Evolutionary conservation across 257 asterid species (phyloP).

Genomic region (Paraleonurus japonicus): DNA sequence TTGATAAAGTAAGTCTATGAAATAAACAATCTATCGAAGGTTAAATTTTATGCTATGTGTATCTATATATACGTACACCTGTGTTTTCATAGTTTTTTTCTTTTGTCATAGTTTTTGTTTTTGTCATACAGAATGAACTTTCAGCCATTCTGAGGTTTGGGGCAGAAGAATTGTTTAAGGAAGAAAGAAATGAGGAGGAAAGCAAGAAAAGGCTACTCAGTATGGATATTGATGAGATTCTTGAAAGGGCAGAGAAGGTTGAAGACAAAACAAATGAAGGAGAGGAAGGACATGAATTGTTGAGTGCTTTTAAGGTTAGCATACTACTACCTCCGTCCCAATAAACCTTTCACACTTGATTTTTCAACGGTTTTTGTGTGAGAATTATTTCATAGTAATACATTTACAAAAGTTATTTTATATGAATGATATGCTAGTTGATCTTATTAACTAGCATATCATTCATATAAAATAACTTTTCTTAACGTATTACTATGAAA

Average conservation of each 20-base stretch:
- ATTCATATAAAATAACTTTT: no score
- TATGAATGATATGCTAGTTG: no score
- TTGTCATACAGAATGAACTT: slow-evolving; percentile 78
- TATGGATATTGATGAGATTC: slow-evolving; percentile 97
- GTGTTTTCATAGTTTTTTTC: slow-evolving; percentile 10
- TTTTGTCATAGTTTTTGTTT: no score
- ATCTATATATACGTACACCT: not conserved
- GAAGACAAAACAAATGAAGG: slow-evolving; percentile 74
- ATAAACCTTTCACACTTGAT: no score
- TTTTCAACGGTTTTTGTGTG: no score
- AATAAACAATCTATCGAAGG: not conserved
- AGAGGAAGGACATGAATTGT: slow-evolving; percentile 78
- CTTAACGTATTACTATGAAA: no score
- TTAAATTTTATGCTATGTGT: not conserved
- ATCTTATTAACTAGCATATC: no score
- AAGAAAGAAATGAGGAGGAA: slow-evolving; percentile 91
- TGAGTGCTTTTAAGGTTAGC: slow-evolving; percentile 89
- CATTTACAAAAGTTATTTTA: no score
- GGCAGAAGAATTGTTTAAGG: slow-evolving; percentile 96
- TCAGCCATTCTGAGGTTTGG: slow-evolving; percentile 98
- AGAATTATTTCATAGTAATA: no score
- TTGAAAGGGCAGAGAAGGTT: slow-evolving; percentile 98
- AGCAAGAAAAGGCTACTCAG: slow-evolving; percentile 91
- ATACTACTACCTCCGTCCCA: no score
- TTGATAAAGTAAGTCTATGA: slow-evolving; percentile 73